These are phyloP conservation scores for Boletus vinaceobasis DNA, from an alignment of 768 basidiomycete genomes.

Conservation along the genomic window DNA sequence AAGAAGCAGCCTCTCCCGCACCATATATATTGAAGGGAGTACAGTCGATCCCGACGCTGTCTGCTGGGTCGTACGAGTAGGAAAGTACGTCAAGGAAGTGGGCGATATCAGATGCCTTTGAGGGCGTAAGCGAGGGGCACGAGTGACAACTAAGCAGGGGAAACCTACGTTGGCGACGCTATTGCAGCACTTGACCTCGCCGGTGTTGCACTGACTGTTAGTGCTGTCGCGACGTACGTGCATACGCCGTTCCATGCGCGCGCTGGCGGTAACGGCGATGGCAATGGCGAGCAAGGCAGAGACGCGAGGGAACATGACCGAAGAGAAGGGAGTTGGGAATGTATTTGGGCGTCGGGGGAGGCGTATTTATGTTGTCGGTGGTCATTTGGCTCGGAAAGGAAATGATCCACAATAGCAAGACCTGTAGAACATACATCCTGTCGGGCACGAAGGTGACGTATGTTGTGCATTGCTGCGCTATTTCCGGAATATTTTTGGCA, in stretches of 20 bases:
- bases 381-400: conserved; percentile 11
- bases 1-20: conserved; percentile 15
- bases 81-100: conserved; percentile 1
- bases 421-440: neutral
- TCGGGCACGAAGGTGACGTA: conserved; percentile 10
- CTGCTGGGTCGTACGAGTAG: conserved; percentile 13
- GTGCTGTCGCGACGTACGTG: conserved; percentile 6
- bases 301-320: conserved; percentile 21
- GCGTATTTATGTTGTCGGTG: conserved; percentile 23
- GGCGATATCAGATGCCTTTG: conserved; percentile 13
- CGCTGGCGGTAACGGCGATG: conserved; percentile 19
- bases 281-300: conserved; percentile 17
- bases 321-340: neutral
- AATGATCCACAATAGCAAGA: conserved; percentile 1
- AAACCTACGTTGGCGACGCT: conserved; percentile 19
- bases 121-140: neutral
- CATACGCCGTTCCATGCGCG: conserved; percentile 20
- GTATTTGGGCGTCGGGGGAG: neutral
- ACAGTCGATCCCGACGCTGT: conserved; percentile 24
- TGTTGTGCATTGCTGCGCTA: neutral
- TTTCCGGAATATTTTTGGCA: neutral
- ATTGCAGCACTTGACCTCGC: conserved; percentile 20
- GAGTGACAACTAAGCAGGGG: neutral
- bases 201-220: conserved; percentile 16
- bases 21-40: conserved; percentile 21